These are phyloP conservation scores for Termitomyces sp. DNA, from an alignment of 768 basidiomycete genomes.

Conservation along the genomic window DNA sequence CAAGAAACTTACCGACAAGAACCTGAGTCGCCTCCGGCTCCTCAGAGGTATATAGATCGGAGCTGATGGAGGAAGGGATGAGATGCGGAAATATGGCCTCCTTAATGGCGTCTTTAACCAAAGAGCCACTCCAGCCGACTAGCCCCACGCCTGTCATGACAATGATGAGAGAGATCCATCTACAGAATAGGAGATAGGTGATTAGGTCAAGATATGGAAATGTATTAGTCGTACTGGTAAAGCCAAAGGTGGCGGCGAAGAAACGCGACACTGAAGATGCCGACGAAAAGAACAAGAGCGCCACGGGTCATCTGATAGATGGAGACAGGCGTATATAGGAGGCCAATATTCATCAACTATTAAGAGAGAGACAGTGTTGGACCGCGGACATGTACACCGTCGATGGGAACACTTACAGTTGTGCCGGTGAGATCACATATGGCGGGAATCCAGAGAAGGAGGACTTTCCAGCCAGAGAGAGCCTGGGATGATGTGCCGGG, in stretches of 20 bases:
- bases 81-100: slow-evolving; percentile 33
- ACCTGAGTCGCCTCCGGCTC: slow-evolving; percentile 65
- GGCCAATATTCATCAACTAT: slow-evolving; percentile 90
- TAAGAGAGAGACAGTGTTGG: slow-evolving; percentile 8
- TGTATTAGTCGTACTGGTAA: slow-evolving; percentile 59
- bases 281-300: slow-evolving; percentile 92
- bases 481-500: slow-evolving; percentile 30
- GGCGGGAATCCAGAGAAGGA: slow-evolving; percentile 87
- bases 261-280: slow-evolving; percentile 87
- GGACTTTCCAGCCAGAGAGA: slow-evolving; percentile 64
- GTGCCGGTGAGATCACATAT: slow-evolving; percentile 88
- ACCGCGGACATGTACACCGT: background rate
- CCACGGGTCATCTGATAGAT: slow-evolving; percentile 98
- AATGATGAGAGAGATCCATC: slow-evolving; percentile 87
- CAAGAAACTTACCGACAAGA: slow-evolving; percentile 56
- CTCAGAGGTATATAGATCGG: slow-evolving; percentile 36
- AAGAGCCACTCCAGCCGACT: slow-evolving; percentile 87
- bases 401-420: slow-evolving; percentile 50
- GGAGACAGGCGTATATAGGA: slow-evolving; percentile 94
- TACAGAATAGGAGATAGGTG: slow-evolving; percentile 24
- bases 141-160: slow-evolving; percentile 84
- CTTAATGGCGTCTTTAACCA: slow-evolving; percentile 72
- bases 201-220: slow-evolving; percentile 1
- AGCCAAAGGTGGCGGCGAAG: slow-evolving; percentile 80
- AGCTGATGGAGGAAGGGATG: slow-evolving; percentile 23